Evolutionary conservation across 2,329 filamentous ascomycete genomes (phyloP).

Genomic region (Sphaerostilbella broomeana): DNA sequence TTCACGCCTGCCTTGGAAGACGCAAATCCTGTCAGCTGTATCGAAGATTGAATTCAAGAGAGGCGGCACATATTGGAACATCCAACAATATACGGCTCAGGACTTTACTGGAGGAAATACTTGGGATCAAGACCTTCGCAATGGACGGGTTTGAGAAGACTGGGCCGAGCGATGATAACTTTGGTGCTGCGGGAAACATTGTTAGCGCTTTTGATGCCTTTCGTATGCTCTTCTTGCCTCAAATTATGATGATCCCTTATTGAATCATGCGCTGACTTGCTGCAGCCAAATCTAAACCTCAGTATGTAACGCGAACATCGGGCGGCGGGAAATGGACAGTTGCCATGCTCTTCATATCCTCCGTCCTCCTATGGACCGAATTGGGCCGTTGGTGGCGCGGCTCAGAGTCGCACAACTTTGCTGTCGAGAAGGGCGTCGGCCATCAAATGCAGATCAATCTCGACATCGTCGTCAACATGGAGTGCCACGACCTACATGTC

Average conservation of each 20-base stretch:
- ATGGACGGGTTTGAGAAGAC: constrained; percentile 78
- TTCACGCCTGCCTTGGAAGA: no score
- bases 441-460: constrained; percentile 90
- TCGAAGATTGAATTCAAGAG: no score
- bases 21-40: no score
- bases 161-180: constrained; percentile 65
- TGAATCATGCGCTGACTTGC: constrained; percentile 13
- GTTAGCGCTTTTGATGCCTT: constrained; percentile 95
- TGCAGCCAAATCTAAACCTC: constrained; percentile 87
- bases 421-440: constrained; percentile 84
- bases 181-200: constrained; percentile 64
- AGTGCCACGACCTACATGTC: constrained; percentile 80
- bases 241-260: neutral
- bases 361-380: constrained; percentile 72
- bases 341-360: constrained; percentile 66
- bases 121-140: no score
- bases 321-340: constrained; percentile 94
- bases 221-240: constrained; percentile 46
- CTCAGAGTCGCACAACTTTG: constrained; percentile 79
- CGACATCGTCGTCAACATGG: constrained; percentile 87
- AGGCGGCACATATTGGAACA: no score
- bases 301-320: constrained; percentile 77
- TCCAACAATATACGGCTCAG: no score
- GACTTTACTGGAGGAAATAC: no score
- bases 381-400: constrained; percentile 77